Conservation (phyloP, 805 yeast species). For the Teunomyces pallodes region DNA sequence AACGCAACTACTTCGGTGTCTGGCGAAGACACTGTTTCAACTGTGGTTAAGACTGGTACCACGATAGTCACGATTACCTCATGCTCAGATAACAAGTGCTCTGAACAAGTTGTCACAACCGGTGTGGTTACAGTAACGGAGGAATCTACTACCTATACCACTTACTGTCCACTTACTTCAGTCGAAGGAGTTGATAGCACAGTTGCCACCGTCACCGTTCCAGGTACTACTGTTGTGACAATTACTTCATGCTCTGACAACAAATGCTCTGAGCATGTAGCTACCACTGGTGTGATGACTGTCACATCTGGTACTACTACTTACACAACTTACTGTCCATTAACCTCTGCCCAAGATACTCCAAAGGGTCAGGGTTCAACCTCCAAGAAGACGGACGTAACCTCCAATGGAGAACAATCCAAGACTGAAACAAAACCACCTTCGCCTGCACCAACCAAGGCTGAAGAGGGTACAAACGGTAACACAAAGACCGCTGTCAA, state of each 20-base stretch:
- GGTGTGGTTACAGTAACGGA: conserved; percentile 36
- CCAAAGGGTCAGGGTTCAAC: not conserved
- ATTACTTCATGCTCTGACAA: conserved; percentile 29
- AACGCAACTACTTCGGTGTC: not conserved
- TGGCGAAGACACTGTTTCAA: not conserved
- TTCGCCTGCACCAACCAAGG: not conserved
- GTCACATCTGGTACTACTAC: conserved; percentile 14
- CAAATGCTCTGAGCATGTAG: conserved; percentile 19
- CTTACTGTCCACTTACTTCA: conserved; percentile 28
- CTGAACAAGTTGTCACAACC: conserved; percentile 21
- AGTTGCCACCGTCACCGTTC: not conserved
- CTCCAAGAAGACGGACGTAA: not conserved
- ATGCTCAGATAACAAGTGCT: conserved; percentile 30
- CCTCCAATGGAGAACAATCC: not conserved
- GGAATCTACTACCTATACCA: conserved; percentile 27
- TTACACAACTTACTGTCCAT: conserved; percentile 17
- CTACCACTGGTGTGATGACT: conserved; percentile 6
- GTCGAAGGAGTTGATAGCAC: conserved; percentile 4
- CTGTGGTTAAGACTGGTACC: not conserved
- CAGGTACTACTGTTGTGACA: conserved; percentile 20
- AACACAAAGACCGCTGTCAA: not conserved
- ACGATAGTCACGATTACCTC: conserved; percentile 33
- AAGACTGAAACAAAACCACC: not conserved
- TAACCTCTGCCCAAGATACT: not conserved
- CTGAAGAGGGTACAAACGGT: not conserved